A percentile compares a stretch with the other conserved stretches of the same genome.
Conservation (phyloP, 164 flowering plant species). For the Echeveria elegans region DNA sequence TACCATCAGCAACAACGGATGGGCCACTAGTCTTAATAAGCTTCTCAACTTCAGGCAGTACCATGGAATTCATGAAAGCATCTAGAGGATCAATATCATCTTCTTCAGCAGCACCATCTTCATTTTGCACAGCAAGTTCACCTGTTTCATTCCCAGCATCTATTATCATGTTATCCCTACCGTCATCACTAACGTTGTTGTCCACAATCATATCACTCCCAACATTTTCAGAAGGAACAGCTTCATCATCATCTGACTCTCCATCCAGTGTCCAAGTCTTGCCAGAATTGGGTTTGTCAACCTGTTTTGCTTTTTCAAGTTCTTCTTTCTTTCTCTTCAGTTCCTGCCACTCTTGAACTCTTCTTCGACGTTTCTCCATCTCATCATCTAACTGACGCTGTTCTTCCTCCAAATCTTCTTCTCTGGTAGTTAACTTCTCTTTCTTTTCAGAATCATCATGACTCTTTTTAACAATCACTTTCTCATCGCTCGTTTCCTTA, state of each 20-base stretch:
- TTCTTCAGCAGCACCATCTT: slow-evolving; percentile 28
- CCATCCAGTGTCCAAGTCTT: slow-evolving; percentile 94
- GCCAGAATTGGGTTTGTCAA: slow-evolving; percentile 46
- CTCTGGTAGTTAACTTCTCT: slow-evolving; percentile 35
- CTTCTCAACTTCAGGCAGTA: slow-evolving; percentile 91
- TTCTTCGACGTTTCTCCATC: slow-evolving; percentile 87
- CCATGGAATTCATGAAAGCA: slow-evolving; percentile 94
- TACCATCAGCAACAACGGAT: slow-evolving; percentile 17
- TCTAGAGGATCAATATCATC: slow-evolving; percentile 94
- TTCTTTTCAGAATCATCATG: slow-evolving; percentile 32
- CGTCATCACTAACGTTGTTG: slow-evolving; percentile 24
- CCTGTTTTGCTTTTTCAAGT: slow-evolving; percentile 50
- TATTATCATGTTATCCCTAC: slow-evolving; percentile 29
- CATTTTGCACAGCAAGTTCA: slow-evolving; percentile 19
- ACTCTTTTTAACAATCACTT: slow-evolving; percentile 28
- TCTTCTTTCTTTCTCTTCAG: slow-evolving; percentile 77
- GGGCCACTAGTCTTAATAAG: slow-evolving; percentile 27
- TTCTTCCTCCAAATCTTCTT: slow-evolving; percentile 78
- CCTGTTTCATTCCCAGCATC: slow-evolving; percentile 32
- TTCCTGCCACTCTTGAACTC: slow-evolving; percentile 99
- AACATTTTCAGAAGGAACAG: slow-evolving; percentile 20
- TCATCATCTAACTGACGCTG: slow-evolving; percentile 78
- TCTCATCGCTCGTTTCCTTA: slow-evolving; percentile 22
- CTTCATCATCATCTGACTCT: slow-evolving; percentile 90
- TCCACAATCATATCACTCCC: slow-evolving; percentile 41